Evolutionary conservation across 225 moss, liverwort and hornwort species (phyloP).

Genomic region (Antitrichia curtipendula): DNA sequence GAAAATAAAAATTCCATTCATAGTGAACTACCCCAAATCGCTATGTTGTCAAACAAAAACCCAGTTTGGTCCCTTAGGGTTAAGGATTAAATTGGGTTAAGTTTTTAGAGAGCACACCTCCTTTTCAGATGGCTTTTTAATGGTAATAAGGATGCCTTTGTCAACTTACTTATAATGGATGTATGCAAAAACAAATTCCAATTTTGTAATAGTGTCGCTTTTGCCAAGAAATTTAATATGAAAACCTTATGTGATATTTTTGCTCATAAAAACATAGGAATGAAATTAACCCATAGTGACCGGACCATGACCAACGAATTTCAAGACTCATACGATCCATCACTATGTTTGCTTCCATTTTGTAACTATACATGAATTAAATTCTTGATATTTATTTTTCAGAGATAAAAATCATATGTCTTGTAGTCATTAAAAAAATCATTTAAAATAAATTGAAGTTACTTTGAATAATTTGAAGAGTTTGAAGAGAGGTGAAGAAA

Average conservation of each 20-base stretch:
- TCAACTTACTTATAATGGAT: neutral
- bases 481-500: neutral
- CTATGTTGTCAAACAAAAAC: no score
- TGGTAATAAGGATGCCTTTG: neutral
- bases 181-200: neutral
- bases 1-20: no score
- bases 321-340: neutral
- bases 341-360: neutral
- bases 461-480: fast-evolving
- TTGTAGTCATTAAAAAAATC: no score
- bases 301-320: fast-evolving
- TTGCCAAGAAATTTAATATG: neutral
- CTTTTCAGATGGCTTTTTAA: neutral
- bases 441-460: no score
- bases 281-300: neutral
- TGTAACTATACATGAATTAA: neutral
- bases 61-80: no score
- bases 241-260: neutral
- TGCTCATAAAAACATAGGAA: neutral
- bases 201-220: neutral
- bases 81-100: neutral
- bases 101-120: neutral
- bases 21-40: no score
- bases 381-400: neutral
- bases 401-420: neutral